A percentile compares a stretch with the other conserved stretches of the same genome.
These are phyloP conservation scores for Fomitopsis serialis DNA, from an alignment of 768 basidiomycete species.

Conservation along the genomic window DNA sequence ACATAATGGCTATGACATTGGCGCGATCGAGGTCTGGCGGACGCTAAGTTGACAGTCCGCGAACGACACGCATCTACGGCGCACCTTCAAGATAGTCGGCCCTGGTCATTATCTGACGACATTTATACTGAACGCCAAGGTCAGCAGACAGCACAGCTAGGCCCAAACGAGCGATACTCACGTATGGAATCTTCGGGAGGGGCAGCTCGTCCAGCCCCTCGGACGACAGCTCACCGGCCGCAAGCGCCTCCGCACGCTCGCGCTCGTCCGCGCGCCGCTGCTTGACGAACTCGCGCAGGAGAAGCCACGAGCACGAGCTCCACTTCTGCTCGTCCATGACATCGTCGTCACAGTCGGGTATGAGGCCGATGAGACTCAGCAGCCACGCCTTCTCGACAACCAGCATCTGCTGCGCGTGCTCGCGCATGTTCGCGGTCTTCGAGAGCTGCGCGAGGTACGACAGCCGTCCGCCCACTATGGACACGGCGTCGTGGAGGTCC, in stretches of 20 bases:
- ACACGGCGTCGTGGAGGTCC: slow-evolving; percentile 42
- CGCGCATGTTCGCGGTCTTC: slow-evolving; percentile 53
- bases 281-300: slow-evolving; percentile 69
- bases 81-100: slow-evolving; percentile 76
- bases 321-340: slow-evolving; percentile 93
- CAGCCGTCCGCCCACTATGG: slow-evolving; percentile 72
- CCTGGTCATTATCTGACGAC: slow-evolving; percentile 79
- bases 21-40: slow-evolving; percentile 54
- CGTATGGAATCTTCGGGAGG: slow-evolving; percentile 61
- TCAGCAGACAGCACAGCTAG: slow-evolving; percentile 3
- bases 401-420: slow-evolving; percentile 60
- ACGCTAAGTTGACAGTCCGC: slow-evolving; percentile 2
- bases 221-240: slow-evolving; percentile 26
- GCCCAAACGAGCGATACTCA: slow-evolving; percentile 22
- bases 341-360: slow-evolving; percentile 79
- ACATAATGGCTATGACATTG: slow-evolving; percentile 77
- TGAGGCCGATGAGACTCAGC: slow-evolving; percentile 73
- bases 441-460: slow-evolving; percentile 70
- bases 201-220: slow-evolving; percentile 40
- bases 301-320: slow-evolving; percentile 77
- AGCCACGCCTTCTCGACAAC: slow-evolving; percentile 78
- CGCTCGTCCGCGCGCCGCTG: slow-evolving; percentile 44
- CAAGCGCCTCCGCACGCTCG: slow-evolving; percentile 35
- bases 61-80: slow-evolving; percentile 13
- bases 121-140: slow-evolving; percentile 44